Base-by-base conservation (phyloP, 345 rosid species). In the Luvunga scandens region DNA sequence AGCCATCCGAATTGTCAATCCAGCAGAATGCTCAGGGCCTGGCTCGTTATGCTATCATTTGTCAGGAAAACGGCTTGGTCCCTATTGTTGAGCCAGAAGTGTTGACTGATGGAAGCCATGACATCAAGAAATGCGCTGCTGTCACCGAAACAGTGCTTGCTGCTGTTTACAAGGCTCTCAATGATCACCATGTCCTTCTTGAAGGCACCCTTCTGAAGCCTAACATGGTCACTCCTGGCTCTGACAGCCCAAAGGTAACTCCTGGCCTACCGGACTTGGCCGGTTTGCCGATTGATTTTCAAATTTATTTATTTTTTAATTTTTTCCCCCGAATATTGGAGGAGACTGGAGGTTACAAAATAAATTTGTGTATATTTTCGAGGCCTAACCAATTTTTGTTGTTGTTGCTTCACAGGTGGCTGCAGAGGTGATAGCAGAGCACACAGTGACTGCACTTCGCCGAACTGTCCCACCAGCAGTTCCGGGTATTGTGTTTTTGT, bases 151-250 rank as follows among this genome's bases (percentile, higher is more conserved):
- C 83, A 1, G 97, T 93, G 68, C 93, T 95, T 42, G 94, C 96
- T 2, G 99, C 98, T 3, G 91, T 90, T 74, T 93, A 93, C 86
- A 95, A 93, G 88, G 98, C 99, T 25, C 79, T 95, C 79, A 95
- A 92, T 68, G 99, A 93, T 31, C 98, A 95, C 2, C 99, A 93
- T 76, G 99, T 95, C 61, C 91, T 95, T 63, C 97, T 95, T 12
- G 99, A 95, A 84, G 99, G 99, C 81, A 92, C 98, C 6, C 87
- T 95, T 65, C 94, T 95, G 50, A 95, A 95, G 86, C 99, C 98
- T 21, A 95, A 95, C 85, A 95, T 93, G 98, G 98, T 95, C 84
- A 90, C 98, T 71, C 97, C 99, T 0, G 99, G 99, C 72, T 93
- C 98, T 3, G 92, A 91, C 61, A 81, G 92, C 88, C 87, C 94